A percentile compares a stretch with the other conserved stretches of the same genome.
Evolutionary conservation across 2,329 filamentous ascomycete species (phyloP).

Genomic region (Bipolaris sorokiniana): DNA sequence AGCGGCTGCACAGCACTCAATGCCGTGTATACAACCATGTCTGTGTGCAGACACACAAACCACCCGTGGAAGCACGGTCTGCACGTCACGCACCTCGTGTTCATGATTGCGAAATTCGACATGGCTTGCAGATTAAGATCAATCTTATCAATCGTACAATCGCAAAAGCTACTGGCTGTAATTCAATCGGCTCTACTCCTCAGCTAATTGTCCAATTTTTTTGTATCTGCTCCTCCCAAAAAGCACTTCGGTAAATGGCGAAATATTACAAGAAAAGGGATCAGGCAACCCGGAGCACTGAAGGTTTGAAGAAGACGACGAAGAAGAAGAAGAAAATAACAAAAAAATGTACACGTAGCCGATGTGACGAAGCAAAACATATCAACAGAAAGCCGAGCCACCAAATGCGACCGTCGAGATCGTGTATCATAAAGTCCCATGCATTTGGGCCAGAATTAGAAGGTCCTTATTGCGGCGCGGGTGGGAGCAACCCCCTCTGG

Average conservation of each 20-base stretch:
- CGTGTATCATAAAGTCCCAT: conserved; percentile 32
- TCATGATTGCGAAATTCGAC: neutral
- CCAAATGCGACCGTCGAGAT: conserved; percentile 37
- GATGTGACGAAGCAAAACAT: conserved; percentile 17
- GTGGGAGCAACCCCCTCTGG: conserved; percentile 10
- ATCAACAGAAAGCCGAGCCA: conserved; percentile 29
- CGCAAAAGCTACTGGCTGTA: neutral
- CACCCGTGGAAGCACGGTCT: neutral
- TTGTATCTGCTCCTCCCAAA: neutral
- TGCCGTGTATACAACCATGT: neutral
- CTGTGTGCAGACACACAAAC: too few species aligned
- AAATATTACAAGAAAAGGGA: conserved; percentile 13
- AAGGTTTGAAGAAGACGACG: neutral
- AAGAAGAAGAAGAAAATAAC: neutral
- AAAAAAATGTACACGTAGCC: conserved; percentile 9
- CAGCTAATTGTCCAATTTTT: conserved; percentile 6
- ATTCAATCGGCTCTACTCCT: conserved; percentile 6
- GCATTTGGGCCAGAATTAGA: conserved; percentile 25
- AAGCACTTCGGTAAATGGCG: conserved; percentile 2
- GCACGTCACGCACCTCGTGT: neutral
- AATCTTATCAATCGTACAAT: conserved; percentile 1
- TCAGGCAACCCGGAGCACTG: conserved; percentile 3
- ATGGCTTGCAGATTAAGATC: neutral
- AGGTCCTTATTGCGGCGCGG: conserved; percentile 16
- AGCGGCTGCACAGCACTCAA: neutral